phyloP scores from a whole-genome alignment of 1,284 basidiomycete species.

The Mycena citricolor region DNA sequence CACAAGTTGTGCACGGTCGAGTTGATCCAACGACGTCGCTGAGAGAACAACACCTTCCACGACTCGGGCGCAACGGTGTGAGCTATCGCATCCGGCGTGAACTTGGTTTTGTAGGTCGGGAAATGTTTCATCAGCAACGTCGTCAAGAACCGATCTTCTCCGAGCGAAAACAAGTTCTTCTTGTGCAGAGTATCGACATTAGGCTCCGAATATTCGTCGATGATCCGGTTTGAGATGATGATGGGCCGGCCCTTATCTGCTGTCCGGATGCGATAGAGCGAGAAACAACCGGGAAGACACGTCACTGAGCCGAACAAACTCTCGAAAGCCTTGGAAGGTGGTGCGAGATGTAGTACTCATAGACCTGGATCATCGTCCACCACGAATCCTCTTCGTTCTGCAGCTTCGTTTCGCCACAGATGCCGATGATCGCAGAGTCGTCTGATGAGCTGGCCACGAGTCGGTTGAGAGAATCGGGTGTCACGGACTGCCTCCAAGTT shows the following conservation, averaged over 20 bases:
- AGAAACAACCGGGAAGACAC: constrained; percentile 98
- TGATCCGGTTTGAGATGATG: constrained; percentile 94
- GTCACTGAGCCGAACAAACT: constrained; percentile 95
- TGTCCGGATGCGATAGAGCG: constrained; percentile 92
- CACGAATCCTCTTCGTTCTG: constrained; percentile 90
- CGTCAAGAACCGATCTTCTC: constrained; percentile 97
- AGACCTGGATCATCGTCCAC: constrained; percentile 99
- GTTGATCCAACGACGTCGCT: constrained; percentile 98
- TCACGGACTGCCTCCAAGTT: constrained; percentile 60
- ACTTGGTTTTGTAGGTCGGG: constrained; percentile 95
- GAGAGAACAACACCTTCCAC: constrained; percentile 87
- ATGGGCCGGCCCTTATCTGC: constrained; percentile 96
- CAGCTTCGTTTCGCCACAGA: constrained; percentile 95
- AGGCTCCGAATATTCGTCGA: constrained; percentile 94
- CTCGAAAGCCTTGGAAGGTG: constrained; percentile 98
- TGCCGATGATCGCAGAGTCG: constrained; percentile 92
- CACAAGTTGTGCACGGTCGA: constrained; percentile 96
- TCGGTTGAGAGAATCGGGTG: constrained; percentile 86
- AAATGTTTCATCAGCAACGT: constrained; percentile 96
- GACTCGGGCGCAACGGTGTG: constrained; percentile 91
- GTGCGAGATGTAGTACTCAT: constrained; percentile 99
- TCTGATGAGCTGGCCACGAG: constrained; percentile 86
- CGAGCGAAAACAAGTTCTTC: constrained; percentile 95
- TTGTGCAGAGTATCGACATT: constrained; percentile 91
- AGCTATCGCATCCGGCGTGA: constrained; percentile 84